Evolutionary conservation across 768 basidiomycete species (phyloP).

Genomic region (Kwoniella pini): DNA sequence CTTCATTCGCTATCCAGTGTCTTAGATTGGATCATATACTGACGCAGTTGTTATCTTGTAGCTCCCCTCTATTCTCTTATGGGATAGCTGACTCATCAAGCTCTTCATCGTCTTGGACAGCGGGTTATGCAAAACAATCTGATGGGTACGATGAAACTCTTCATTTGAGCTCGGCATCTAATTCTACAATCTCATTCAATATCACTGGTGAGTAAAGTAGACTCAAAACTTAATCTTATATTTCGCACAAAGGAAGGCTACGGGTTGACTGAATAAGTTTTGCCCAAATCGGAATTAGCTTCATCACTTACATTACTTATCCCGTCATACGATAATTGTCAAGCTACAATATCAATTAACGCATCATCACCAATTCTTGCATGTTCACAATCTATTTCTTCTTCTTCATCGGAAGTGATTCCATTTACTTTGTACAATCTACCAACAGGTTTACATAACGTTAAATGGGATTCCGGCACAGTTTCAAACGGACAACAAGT

Average conservation of each 20-base stretch:
- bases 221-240: background rate
- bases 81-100: background rate
- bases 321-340: constrained; percentile 32
- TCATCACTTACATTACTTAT: constrained; percentile 36
- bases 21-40: background rate
- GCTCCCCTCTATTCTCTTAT: constrained; percentile 35
- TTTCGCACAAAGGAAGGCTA: background rate
- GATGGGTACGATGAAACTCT: constrained; percentile 45
- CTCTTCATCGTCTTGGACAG: constrained; percentile 29
- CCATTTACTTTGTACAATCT: constrained; percentile 37
- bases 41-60: background rate
- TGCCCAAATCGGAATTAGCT: constrained; percentile 19
- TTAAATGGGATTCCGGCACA: constrained; percentile 23
- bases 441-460: constrained; percentile 33
- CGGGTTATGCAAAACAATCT: constrained; percentile 36
- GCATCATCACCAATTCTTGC: constrained; percentile 34
- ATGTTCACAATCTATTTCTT: constrained; percentile 28
- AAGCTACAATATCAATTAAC: constrained; percentile 43
- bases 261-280: background rate
- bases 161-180: constrained; percentile 23
- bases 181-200: constrained; percentile 32
- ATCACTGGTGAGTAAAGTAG: constrained; percentile 27
- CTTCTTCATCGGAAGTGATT: constrained; percentile 9
- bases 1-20: background rate
- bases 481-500: constrained; percentile 23